phyloP scores from a whole-genome alignment of 345 rosid species.

The Gossypium ekmanianum region DNA sequence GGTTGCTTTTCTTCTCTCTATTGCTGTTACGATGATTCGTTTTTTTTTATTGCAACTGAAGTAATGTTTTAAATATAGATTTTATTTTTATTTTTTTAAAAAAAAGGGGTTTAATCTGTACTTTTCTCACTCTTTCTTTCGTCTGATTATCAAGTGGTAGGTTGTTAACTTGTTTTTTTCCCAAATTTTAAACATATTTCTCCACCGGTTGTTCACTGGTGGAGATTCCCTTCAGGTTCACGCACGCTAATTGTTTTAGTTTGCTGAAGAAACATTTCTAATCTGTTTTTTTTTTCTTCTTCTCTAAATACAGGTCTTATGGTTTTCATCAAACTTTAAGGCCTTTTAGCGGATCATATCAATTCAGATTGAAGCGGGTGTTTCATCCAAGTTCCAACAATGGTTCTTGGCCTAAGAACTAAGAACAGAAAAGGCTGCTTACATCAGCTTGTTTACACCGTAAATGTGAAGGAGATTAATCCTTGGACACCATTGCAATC shows the following conservation, averaged over 20 bases:
- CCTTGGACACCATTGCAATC: constrained; percentile 78
- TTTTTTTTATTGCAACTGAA: constrained; percentile 7
- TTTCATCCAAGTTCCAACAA: constrained; percentile 18
- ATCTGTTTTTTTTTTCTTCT: neutral
- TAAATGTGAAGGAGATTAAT: constrained; percentile 56
- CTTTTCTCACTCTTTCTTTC: neutral
- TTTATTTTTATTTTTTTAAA: neutral
- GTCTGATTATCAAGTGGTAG: neutral
- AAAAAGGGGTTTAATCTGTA: neutral
- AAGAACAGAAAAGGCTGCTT: constrained; percentile 46
- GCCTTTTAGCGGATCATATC: constrained; percentile 20
- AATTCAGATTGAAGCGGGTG: constrained; percentile 15
- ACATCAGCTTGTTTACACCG: constrained; percentile 40
- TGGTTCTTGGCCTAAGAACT: constrained; percentile 67
- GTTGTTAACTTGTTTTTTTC: neutral
- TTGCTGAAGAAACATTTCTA: neutral
- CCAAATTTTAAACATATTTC: neutral
- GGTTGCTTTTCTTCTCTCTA: constrained; percentile 17
- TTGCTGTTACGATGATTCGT: constrained; percentile 1
- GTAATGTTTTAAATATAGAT: constrained; percentile 8
- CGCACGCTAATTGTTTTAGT: neutral
- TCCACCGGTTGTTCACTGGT: neutral
- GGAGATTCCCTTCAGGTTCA: constrained; percentile 23
- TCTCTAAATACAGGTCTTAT: constrained; percentile 1
- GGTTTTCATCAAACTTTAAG: neutral